Evolutionary conservation across 345 rosid species (phyloP).

Genomic region (Firmiana major): DNA sequence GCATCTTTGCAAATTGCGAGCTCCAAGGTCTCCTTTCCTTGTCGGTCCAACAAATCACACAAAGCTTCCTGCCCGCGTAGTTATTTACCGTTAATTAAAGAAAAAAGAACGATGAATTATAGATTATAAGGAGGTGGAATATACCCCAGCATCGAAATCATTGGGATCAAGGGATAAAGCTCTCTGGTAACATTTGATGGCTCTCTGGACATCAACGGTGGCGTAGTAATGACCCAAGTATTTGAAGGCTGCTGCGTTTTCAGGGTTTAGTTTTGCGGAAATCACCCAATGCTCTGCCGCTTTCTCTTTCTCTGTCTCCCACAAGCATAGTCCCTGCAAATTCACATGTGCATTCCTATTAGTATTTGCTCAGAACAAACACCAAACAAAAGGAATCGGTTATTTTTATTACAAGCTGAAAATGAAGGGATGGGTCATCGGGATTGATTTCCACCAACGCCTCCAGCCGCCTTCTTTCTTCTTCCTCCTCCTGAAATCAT

Average conservation of each 20-base stretch:
- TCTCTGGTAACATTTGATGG: constrained; percentile 89
- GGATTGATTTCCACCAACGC: constrained; percentile 61
- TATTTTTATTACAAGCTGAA: constrained; percentile 45
- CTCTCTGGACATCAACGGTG: constrained; percentile 54
- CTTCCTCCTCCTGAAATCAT: constrained; percentile 22
- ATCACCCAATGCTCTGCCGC: constrained; percentile 77
- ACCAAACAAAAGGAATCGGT: background rate
- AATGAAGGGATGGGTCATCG: constrained; percentile 58
- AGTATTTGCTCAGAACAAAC: background rate
- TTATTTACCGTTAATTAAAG: background rate
- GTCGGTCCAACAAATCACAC: constrained; percentile 70
- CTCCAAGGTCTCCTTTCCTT: constrained; percentile 73
- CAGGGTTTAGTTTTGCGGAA: constrained; percentile 67
- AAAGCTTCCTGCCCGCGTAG: constrained; percentile 47
- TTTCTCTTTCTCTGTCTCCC: constrained; percentile 53
- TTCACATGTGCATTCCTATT: background rate
- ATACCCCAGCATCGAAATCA: constrained; percentile 68
- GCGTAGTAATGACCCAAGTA: constrained; percentile 79
- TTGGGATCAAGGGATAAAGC: constrained; percentile 60
- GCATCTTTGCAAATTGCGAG: constrained; percentile 70
- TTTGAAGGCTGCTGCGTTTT: constrained; percentile 59
- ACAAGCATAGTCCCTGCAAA: constrained; percentile 62
- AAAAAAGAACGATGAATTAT: background rate
- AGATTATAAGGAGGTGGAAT: background rate
- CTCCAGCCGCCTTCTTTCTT: constrained; percentile 33